Evolutionary conservation across 495 filamentous ascomycete genomes (phyloP).

Genomic region (Penicillium angulare): DNA sequence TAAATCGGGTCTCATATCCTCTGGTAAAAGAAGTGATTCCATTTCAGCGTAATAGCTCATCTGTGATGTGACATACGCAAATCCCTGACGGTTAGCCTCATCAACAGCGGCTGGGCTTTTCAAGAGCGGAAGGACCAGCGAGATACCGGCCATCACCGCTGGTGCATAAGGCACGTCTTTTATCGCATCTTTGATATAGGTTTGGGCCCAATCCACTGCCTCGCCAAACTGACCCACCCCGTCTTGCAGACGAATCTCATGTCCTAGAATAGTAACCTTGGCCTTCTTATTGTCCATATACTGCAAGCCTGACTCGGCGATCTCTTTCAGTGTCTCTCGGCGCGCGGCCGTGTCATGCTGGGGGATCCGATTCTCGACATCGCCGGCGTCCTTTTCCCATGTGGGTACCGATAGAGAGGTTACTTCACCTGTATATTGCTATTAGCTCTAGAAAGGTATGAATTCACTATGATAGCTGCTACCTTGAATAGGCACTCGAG

Average conservation of each 20-base stretch:
- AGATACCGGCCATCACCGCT: constrained; percentile 8
- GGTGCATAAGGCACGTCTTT: constrained; percentile 10
- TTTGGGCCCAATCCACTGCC: constrained; percentile 4
- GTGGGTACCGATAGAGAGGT: not conserved
- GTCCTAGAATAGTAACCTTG: constrained; percentile 6
- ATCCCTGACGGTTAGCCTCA: not conserved
- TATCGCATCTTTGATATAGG: constrained; percentile 4
- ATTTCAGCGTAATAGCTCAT: constrained; percentile 7
- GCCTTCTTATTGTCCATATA: constrained; percentile 2
- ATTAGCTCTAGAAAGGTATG: not conserved
- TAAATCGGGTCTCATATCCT: not conserved
- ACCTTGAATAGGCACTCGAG: constrained; percentile 4
- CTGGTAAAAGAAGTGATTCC: not conserved
- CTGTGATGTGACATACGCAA: constrained; percentile 10
- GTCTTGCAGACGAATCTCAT: constrained; percentile 3
- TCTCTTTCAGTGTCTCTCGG: not conserved
- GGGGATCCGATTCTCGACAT: constrained; percentile 2
- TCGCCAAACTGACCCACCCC: not conserved
- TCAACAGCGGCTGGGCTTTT: constrained; percentile 1
- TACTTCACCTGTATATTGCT: not conserved
- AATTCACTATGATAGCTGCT: not conserved
- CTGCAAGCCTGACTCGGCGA: constrained; percentile 2
- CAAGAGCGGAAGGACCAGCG: constrained; percentile 3
- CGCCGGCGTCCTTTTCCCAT: not conserved
- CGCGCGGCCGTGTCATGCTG: constrained; percentile 1